Percentiles rank a stretch among this genome's conserved stretches.
These are phyloP conservation scores for Coprinellus micaceus DNA, from an alignment of 768 basidiomycete genomes.

Conservation along the genomic window DNA sequence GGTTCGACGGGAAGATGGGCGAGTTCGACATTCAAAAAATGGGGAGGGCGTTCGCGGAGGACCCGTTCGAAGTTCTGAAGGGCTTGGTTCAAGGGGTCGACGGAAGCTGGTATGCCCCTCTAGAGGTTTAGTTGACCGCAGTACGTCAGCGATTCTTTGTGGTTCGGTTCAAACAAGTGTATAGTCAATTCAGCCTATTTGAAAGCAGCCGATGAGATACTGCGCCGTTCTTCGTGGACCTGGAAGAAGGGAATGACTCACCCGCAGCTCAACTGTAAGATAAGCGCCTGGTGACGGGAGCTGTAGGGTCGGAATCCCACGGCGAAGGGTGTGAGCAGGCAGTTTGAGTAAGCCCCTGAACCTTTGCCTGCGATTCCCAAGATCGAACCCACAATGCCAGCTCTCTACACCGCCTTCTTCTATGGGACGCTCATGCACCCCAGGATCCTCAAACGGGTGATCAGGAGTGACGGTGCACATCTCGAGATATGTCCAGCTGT, in stretches of 20 bases:
- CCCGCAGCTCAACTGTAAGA: too few species aligned
- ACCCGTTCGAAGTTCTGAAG: neutral
- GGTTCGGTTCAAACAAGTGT: neutral
- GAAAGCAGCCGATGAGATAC: too few species aligned
- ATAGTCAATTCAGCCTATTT: neutral
- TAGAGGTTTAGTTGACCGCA: neutral
- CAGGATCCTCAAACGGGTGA: conserved; percentile 71
- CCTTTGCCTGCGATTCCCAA: too few species aligned
- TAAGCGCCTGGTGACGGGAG: too few species aligned
- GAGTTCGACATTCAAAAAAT: neutral
- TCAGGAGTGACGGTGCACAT: conserved; percentile 60
- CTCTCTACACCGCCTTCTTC: conserved; percentile 55
- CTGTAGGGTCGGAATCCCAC: too few species aligned
- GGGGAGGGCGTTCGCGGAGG: neutral
- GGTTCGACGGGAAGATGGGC: neutral
- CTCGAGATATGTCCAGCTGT: conserved; percentile 69
- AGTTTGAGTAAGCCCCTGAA: neutral
- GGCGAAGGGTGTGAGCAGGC: too few species aligned
- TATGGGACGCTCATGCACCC: conserved; percentile 93
- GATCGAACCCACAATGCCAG: neutral
- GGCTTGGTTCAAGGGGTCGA: neutral
- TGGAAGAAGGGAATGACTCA: too few species aligned
- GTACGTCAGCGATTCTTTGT: neutral
- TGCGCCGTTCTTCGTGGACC: too few species aligned
- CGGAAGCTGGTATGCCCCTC: too few species aligned